A percentile compares a stretch with the other conserved stretches of the same genome.
These are phyloP conservation scores for Leishmania tropica DNA, from an alignment of 208 protist genomes.

Conservation along the genomic window DNA sequence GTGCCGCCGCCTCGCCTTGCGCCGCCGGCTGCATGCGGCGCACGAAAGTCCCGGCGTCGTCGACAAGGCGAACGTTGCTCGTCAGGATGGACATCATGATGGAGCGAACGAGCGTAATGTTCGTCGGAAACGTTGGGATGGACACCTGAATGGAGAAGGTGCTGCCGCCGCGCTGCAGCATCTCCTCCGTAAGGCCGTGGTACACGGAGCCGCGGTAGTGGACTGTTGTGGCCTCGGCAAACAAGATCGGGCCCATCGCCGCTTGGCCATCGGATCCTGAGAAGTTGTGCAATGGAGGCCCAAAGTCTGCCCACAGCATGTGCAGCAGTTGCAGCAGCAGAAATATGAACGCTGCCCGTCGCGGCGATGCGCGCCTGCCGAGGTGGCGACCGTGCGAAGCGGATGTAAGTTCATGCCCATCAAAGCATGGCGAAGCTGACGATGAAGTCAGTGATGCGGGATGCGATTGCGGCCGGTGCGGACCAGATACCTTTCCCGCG, in stretches of 20 bases:
- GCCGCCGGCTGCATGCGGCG: conserved; percentile 8
- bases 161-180: conserved; percentile 42
- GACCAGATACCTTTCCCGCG: not conserved
- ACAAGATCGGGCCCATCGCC: conserved; percentile 9
- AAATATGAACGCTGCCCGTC: not conserved
- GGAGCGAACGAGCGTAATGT: conserved; percentile 24
- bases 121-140: conserved; percentile 60
- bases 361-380: conserved; percentile 1
- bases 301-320: conserved; percentile 12
- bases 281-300: not conserved
- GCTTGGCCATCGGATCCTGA: not conserved
- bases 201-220: conserved; percentile 74
- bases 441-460: not conserved
- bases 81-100: conserved; percentile 47
- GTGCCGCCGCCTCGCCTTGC: not conserved
- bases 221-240: conserved; percentile 40
- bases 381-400: too few species aligned
- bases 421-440: not conserved
- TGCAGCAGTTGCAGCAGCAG: conserved; percentile 6
- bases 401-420: not conserved
- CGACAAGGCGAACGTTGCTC: conserved; percentile 45
- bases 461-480: not conserved
- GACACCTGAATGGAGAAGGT: conserved; percentile 60
- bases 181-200: conserved; percentile 47
- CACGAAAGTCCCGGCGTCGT: conserved; percentile 35